Evolutionary conservation across 495 filamentous ascomycete species (phyloP).

Genomic region (Podospora fimiseda): DNA sequence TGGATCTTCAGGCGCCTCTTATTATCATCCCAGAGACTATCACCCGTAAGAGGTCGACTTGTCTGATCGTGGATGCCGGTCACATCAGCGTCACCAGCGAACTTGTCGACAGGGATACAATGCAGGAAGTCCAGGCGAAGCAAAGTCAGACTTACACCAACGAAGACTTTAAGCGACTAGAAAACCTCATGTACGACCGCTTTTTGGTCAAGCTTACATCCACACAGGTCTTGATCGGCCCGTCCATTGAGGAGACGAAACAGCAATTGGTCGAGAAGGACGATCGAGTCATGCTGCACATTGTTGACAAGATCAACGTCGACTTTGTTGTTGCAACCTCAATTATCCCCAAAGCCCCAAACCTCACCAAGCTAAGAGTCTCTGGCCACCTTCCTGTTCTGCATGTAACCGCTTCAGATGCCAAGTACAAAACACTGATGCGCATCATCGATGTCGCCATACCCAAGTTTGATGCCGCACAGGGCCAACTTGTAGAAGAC

Average conservation of each 20-base stretch:
- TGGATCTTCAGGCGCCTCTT: constrained; percentile 90
- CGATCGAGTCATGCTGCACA: constrained; percentile 68
- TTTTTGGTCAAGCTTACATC: constrained; percentile 87
- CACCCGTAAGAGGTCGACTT: constrained; percentile 68
- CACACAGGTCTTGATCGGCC: constrained; percentile 90
- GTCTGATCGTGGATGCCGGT: constrained; percentile 91
- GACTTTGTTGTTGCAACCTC: constrained; percentile 88
- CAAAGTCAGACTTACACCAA: constrained; percentile 83
- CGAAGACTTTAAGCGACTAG: constrained; percentile 77
- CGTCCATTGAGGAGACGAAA: constrained; percentile 86
- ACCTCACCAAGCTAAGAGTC: constrained; percentile 85
- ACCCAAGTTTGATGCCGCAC: constrained; percentile 65
- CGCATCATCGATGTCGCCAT: constrained; percentile 92
- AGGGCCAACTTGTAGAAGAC: constrained; percentile 19
- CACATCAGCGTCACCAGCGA: constrained; percentile 92
- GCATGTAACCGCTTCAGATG: constrained; percentile 84
- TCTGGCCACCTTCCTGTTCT: constrained; percentile 88
- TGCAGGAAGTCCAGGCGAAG: constrained; percentile 84
- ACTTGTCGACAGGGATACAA: constrained; percentile 79
- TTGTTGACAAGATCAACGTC: constrained; percentile 94
- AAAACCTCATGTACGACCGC: constrained; percentile 91
- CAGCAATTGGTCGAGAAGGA: constrained; percentile 68
- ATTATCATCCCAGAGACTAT: constrained; percentile 95
- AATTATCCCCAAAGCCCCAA: constrained; percentile 87
- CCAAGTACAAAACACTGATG: constrained; percentile 95